These are phyloP conservation scores for Acanthamoeba royreba DNA, from an alignment of 208 protist genomes.

Conservation along the genomic window DNA sequence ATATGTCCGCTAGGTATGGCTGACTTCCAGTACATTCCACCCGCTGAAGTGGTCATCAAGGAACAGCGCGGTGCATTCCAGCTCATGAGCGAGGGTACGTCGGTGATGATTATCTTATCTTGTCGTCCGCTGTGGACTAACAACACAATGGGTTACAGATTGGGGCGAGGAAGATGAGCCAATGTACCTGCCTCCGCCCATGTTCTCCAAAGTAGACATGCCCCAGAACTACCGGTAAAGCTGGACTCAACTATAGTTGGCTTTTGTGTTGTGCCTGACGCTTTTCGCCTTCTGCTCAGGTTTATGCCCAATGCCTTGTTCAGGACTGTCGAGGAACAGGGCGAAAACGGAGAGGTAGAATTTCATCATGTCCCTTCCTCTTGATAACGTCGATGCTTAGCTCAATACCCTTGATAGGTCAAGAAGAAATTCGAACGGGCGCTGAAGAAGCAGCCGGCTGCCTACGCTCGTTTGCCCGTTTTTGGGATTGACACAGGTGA, in stretches of 20 bases:
- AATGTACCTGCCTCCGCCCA: conserved; percentile 6
- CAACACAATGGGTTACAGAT: background rate
- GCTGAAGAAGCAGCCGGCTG: background rate
- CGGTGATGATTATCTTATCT: too few relatives aligned
- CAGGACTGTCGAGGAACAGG: background rate
- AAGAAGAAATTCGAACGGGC: background rate
- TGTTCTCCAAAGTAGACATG: background rate
- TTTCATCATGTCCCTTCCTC: too few relatives aligned
- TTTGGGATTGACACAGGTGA: background rate
- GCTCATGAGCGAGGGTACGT: background rate
- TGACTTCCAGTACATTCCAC: conserved; percentile 27
- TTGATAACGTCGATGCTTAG: too few relatives aligned
- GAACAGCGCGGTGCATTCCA: background rate
- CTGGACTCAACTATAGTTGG: too few relatives aligned
- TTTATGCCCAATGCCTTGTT: background rate
- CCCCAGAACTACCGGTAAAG: conserved; percentile 12
- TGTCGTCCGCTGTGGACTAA: too few relatives aligned
- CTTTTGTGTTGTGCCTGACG: too few relatives aligned
- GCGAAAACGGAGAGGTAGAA: background rate
- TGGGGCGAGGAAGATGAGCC: background rate
- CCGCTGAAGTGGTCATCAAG: background rate
- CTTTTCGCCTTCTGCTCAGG: too few relatives aligned
- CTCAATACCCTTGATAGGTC: too few relatives aligned
- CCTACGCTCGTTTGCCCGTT: background rate
- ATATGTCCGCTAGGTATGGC: too few relatives aligned